Conservation (phyloP, 129 eudicot genomes). For the Tagetes erecta region DNA sequence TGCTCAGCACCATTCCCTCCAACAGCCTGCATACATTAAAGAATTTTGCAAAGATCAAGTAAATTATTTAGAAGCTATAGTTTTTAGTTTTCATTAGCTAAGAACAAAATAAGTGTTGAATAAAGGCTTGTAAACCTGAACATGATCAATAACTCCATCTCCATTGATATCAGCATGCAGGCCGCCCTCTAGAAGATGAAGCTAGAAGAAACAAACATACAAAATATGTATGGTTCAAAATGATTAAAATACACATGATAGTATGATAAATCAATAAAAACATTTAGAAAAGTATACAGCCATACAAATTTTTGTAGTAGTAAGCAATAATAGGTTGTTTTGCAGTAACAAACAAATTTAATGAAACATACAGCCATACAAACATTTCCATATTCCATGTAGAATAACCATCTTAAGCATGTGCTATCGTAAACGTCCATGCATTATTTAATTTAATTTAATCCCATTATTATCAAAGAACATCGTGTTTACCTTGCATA, state of each 20-base stretch:
- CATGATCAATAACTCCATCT: constrained; percentile 98
- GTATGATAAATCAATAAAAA: constrained; percentile 1
- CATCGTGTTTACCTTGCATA: constrained; percentile 70
- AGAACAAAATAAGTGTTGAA: neutral
- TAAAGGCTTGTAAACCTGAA: constrained; percentile 58
- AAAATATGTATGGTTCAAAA: neutral
- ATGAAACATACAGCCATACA: no score
- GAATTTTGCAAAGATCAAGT: neutral
- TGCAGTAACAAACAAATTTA: no score
- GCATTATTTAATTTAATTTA: constrained; percentile 1
- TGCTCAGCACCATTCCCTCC: constrained; percentile 95
- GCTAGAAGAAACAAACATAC: constrained; percentile 42
- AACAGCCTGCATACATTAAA: constrained; percentile 56
- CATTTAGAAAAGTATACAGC: neutral
- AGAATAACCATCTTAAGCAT: no score
- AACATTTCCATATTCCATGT: no score
- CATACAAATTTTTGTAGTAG: neutral
- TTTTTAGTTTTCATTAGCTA: neutral
- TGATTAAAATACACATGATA: neutral
- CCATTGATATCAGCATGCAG: constrained; percentile 98
- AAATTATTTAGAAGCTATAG: neutral
- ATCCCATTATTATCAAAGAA: neutral
- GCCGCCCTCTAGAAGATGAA: constrained; percentile 98
- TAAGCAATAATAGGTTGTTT: no score
- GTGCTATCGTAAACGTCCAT: no score